Conservation (phyloP, 306 rosid species). For the Leucaena leucocephala region DNA sequence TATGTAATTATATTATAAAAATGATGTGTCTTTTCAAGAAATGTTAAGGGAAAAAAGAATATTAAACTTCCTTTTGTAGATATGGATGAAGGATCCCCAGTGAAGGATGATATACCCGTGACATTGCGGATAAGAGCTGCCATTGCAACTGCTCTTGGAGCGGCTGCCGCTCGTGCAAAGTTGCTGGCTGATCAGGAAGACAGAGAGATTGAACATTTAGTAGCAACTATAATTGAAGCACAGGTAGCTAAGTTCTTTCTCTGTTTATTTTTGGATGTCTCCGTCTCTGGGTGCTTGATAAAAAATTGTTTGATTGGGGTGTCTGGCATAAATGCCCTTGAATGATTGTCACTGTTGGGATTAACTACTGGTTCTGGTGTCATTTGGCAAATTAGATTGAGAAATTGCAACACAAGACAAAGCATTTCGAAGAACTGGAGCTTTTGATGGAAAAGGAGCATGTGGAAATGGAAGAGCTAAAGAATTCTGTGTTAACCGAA, state of each 20-base stretch:
- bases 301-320: slow-evolving; percentile 25
- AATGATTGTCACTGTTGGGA: slow-evolving; percentile 5
- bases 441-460: slow-evolving; percentile 71
- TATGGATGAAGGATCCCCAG: slow-evolving; percentile 36
- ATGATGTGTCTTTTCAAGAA: slow-evolving; percentile 10
- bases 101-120: slow-evolving; percentile 60
- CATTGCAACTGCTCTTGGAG: slow-evolving; percentile 86
- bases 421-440: slow-evolving; percentile 82
- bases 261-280: neutral
- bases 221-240: slow-evolving; percentile 74
- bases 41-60: neutral
- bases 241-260: slow-evolving; percentile 56
- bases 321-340: slow-evolving; percentile 12
- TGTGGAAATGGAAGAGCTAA: slow-evolving; percentile 59
- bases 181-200: slow-evolving; percentile 92
- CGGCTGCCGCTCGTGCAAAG: slow-evolving; percentile 90
- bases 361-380: slow-evolving; percentile 38
- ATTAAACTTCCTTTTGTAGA: slow-evolving; percentile 43
- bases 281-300: slow-evolving; percentile 10
- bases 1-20: slow-evolving; percentile 22
- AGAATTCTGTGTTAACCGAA: slow-evolving; percentile 63
- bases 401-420: slow-evolving; percentile 69
- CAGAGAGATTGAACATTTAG: slow-evolving; percentile 78
- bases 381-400: slow-evolving; percentile 50
- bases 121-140: slow-evolving; percentile 77